Evolutionary conservation across 352 stramenopile genomes (phyloP).

Genomic region (Globisporangium irregulare): DNA sequence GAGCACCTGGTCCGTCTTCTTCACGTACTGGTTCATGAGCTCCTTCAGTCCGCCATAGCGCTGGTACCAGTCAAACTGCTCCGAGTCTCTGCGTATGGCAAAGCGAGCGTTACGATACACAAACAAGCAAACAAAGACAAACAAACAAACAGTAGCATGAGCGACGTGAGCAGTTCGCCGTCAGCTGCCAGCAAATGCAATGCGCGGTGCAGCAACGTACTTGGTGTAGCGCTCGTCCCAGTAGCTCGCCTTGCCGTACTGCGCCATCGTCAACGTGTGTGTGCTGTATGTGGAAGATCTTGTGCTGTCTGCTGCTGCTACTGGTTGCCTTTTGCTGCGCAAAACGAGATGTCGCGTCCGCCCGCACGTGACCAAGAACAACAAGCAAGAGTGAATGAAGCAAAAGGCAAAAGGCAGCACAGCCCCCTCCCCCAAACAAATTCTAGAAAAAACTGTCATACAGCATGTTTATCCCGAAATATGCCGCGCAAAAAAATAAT

Average conservation of each 20-base stretch:
- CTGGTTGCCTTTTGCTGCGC: conserved; percentile 4
- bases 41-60: conserved; percentile 91
- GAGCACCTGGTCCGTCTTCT: conserved; percentile 92
- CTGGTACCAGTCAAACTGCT: conserved; percentile 95
- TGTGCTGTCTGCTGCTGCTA: background rate
- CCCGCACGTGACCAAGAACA: background rate
- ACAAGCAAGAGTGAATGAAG: background rate
- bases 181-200: background rate
- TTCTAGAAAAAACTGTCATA: background rate
- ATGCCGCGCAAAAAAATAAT: too few relatives aligned
- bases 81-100: conserved; percentile 63
- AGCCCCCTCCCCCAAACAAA: background rate
- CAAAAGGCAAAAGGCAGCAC: background rate
- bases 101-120: too few relatives aligned
- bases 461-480: background rate
- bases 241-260: conserved; percentile 92
- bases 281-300: background rate
- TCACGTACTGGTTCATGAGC: conserved; percentile 89
- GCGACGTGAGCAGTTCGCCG: background rate
- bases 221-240: conserved; percentile 95
- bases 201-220: conserved; percentile 29
- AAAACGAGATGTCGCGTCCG: conserved; percentile 12
- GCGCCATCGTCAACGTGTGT: conserved; percentile 55
- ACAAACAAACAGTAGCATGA: background rate
- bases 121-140: background rate